Base-by-base conservation (phyloP, 169 alveolate genomes). In the Babesia gibsoni region DNA sequence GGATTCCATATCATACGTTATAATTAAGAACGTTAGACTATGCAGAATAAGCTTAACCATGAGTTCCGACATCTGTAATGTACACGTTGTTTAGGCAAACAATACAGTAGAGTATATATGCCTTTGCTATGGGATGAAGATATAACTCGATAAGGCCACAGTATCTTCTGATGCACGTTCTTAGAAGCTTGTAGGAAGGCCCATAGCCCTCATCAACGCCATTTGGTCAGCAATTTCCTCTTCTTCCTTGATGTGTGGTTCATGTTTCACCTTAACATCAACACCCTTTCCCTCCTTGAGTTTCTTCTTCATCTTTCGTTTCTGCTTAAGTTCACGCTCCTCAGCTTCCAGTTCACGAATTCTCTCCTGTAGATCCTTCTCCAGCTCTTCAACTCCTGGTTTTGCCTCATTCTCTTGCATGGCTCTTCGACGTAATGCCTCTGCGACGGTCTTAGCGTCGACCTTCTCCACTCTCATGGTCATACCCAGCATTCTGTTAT, bases 391-490 rank as follows among this genome's bases (percentile, higher is more conserved):
- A 23, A 46, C 42, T 3, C 72, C 23, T 32, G 36, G 52, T 14
- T 29, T 70, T 2, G 82, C 20, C 27, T 18, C 36, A 20, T 36
- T 39, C 41, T 67, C 83, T 33, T 70, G 73, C 54, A 36, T 58
- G 5, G 75, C 83, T 83, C 67, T 82, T 82, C 59, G 88, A 70
- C 75, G 56, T 53, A 90, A 77, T 63, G 90, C 91, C 20, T 85
- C 93, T 45, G 91, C 91, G 2, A 93, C 96, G 29, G 89, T 74
- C 14, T 81, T 90, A n/a, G 86, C 81, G 3, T 90, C 84, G 16
- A 91, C 96, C 57, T 84, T 85, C 83, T 94, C 96, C 22, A 93
- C 97, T 23, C 95, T 82, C 97, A 94, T 95, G 53, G 95, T 93
- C 95, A 92, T 92, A 3, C 98, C 98, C 16, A 93, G 79, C 73